Conservation (phyloP, 2,329 filamentous ascomycete genomes). For the Pseudogymnoascus sp. region DNA sequence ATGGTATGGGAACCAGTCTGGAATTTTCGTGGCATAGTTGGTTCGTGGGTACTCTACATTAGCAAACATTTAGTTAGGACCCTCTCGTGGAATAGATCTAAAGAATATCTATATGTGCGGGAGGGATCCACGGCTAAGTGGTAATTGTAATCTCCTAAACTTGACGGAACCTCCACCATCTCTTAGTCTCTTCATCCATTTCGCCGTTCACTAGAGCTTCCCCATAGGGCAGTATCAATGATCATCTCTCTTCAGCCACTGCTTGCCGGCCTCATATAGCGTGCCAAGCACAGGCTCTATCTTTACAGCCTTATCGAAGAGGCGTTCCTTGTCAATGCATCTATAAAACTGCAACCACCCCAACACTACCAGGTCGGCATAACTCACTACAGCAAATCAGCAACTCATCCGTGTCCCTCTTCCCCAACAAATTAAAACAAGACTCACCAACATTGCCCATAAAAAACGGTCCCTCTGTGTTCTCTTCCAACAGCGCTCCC, state of each 20-base stretch:
- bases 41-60: background rate
- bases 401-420: background rate
- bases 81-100: background rate
- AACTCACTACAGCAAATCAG: conserved; percentile 30
- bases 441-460: conserved; percentile 38
- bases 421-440: background rate
- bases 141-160: background rate
- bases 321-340: conserved; percentile 27
- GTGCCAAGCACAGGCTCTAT: conserved; percentile 18
- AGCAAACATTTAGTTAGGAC: background rate
- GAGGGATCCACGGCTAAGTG: background rate
- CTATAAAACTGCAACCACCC: conserved; percentile 38
- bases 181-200: background rate
- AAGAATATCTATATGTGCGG: background rate
- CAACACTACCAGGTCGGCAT: conserved; percentile 50
- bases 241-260: conserved; percentile 21
- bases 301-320: conserved; percentile 32
- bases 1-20: background rate
- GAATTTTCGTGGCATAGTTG: background rate
- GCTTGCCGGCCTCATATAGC: conserved; percentile 16
- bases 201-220: background rate
- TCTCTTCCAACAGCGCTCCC: conserved; percentile 27
- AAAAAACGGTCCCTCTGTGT: conserved; percentile 51
- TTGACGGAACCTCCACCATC: background rate
- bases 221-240: conserved; percentile 11